Conservation (phyloP, 129 eudicot species). For the Helichrysum umbraculigerum region DNA sequence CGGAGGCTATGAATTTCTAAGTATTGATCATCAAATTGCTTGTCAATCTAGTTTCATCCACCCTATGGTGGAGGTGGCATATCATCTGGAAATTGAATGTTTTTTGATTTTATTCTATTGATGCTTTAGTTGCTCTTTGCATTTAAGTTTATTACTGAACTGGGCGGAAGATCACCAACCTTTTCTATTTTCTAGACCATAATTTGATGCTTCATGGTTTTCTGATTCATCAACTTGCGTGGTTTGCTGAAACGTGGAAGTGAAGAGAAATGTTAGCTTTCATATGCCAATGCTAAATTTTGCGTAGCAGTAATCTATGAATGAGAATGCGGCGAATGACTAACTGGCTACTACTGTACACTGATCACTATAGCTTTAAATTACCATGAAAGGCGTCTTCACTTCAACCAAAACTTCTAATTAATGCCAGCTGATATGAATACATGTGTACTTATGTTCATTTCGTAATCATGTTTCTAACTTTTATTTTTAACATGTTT, state of each 20-base stretch:
- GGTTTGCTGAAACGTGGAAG: conserved; percentile 33
- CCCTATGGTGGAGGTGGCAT: not conserved
- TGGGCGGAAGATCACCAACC: conserved; percentile 34
- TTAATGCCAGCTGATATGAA: not conserved
- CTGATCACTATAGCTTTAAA: not conserved
- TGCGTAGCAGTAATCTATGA: not conserved
- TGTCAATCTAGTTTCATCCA: conserved; percentile 18
- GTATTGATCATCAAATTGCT: conserved; percentile 20
- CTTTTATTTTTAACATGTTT: not conserved
- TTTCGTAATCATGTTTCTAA: not conserved
- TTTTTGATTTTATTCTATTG: not conserved
- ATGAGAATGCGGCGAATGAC: not conserved
- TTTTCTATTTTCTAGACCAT: conserved; percentile 28
- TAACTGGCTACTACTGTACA: not conserved
- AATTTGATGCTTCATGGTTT: conserved; percentile 30
- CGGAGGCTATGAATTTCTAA: conserved; percentile 6
- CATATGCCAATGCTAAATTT: not conserved
- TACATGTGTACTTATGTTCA: not conserved
- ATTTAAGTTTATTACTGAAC: not conserved
- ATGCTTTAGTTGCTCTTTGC: not conserved
- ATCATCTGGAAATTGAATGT: conserved; percentile 6
- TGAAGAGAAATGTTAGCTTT: conserved; percentile 1
- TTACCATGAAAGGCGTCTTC: not conserved
- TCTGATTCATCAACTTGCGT: conserved; percentile 31
- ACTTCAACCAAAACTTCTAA: not conserved